A percentile compares a stretch with the other conserved stretches of the same genome.
phyloP scores from a whole-genome alignment of 164 flowering plant genomes.

The Chloranthus sessilifolius region DNA sequence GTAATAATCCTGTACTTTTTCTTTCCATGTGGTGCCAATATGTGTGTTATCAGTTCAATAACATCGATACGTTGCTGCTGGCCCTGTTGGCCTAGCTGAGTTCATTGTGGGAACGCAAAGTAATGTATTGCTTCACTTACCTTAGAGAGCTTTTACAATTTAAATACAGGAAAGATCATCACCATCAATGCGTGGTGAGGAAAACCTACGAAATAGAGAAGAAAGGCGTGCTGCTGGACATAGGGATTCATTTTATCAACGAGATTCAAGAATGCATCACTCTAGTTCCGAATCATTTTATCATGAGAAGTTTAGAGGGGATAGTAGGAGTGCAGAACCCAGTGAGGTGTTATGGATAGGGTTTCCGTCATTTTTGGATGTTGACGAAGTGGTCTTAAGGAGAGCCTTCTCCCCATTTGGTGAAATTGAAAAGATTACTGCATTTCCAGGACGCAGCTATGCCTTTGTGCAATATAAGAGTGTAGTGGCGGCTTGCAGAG shows the following conservation, averaged over 20 bases:
- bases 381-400: constrained; percentile 63
- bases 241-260: constrained; percentile 39
- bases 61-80: neutral
- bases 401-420: constrained; percentile 92
- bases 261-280: constrained; percentile 47
- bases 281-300: constrained; percentile 40
- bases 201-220: constrained; percentile 39
- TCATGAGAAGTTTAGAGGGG: constrained; percentile 49
- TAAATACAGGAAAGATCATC: constrained; percentile 71
- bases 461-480: constrained; percentile 80
- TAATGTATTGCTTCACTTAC: constrained; percentile 13
- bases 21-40: too few relatives aligned
- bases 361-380: constrained; percentile 68
- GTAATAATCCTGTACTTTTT: too few relatives aligned
- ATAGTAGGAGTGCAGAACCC: constrained; percentile 65
- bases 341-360: constrained; percentile 95
- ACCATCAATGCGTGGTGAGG: constrained; percentile 44
- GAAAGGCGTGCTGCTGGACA: constrained; percentile 31
- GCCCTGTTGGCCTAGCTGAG: neutral
- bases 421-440: constrained; percentile 74
- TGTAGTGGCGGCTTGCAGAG: constrained; percentile 64
- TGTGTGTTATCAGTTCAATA: neutral
- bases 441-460: constrained; percentile 87
- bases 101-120: neutral
- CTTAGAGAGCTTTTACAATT: constrained; percentile 20